Percentiles rank a stretch among this genome's conserved stretches.
Conservation (phyloP, 306 rosid genomes). For the Hippophae rhamnoides region DNA sequence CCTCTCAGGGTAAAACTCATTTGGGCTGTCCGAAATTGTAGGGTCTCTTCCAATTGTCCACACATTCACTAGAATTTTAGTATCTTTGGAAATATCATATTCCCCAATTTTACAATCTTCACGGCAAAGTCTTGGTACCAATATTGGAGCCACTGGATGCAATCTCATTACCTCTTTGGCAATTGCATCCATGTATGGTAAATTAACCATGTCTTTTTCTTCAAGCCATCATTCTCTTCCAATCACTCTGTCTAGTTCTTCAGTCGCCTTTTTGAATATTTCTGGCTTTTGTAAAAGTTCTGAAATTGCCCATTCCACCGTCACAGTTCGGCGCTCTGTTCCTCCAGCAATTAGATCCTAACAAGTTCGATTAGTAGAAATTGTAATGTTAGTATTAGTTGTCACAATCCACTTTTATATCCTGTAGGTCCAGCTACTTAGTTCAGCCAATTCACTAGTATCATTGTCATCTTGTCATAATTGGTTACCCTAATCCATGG, state of each 20-base stretch:
- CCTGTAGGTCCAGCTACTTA: too few species aligned
- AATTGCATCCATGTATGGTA: slow-evolving; percentile 49
- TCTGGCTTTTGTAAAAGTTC: slow-evolving; percentile 59
- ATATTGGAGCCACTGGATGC: slow-evolving; percentile 76
- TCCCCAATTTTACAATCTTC: slow-evolving; percentile 43
- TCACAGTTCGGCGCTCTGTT: slow-evolving; percentile 62
- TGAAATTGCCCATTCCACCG: slow-evolving; percentile 67
- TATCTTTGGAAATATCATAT: slow-evolving; percentile 61
- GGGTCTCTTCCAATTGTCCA: slow-evolving; percentile 73
- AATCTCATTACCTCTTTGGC: slow-evolving; percentile 66
- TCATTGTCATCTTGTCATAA: too few species aligned
- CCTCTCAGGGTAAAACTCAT: slow-evolving; percentile 59
- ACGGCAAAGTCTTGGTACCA: slow-evolving; percentile 42
- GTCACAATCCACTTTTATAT: too few species aligned
- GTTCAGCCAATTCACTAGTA: too few species aligned
- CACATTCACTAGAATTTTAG: slow-evolving; percentile 34
- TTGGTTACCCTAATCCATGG: too few species aligned
- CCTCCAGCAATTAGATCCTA: slow-evolving; percentile 77
- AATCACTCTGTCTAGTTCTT: slow-evolving; percentile 57
- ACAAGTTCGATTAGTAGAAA: slow-evolving; percentile 30
- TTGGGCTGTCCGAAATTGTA: slow-evolving; percentile 47
- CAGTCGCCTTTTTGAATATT: slow-evolving; percentile 38
- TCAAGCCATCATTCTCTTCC: slow-evolving; percentile 83
- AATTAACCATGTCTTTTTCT: slow-evolving; percentile 51
- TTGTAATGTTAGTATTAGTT: neutral